Base-by-base conservation (phyloP, 805 yeast genomes). In the Pichia manshurica region DNA sequence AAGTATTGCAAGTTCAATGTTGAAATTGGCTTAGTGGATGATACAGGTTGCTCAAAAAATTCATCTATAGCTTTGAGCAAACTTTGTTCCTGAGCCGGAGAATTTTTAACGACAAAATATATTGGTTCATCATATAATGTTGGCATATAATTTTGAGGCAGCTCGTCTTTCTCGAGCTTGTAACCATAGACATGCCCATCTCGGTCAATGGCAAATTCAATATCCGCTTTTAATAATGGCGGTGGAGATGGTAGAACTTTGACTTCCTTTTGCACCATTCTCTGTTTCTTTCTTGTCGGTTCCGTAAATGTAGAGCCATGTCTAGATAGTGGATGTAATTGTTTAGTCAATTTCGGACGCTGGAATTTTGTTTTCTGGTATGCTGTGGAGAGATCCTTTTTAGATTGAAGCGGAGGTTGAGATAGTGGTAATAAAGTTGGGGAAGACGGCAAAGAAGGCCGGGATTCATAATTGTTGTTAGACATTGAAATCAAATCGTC, bases 151-250 rank as follows among this genome's bases (percentile, higher is more conserved):
- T 57, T 61, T 37, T 42, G 50, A 6, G 56, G 71, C 63, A 48
- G 63, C 43, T 53, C 54, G 3, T 61, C 58, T 23, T 59, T 58
- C 13, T 60, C 61, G 5, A 64, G 48, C 9, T 55, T 49, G 22
- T 65, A 54, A 2, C 71, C 71, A 39, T 57, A 64, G 3, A 66
- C 69, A 39, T 65, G 55, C 8, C 70, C 70, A 46, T 75, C 75
- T 44, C 68, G 65, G 53, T 78, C 82, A 25, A 78, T 66, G 0
- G 81, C 82, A 52, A 77, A 73, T 33, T 60, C 56, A n/a, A 60
- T 57, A n/a, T 55, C 36, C 2, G 29, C 29, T 13, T 16, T 25
- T 41, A 13, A n/a, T 6, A 8, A 39, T 34, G 16, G 48, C 41
- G 25, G 23, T 31, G 44, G 38, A 5, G 21, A 16, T n/a, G 40